Conservation (phyloP, 495 filamentous ascomycete genomes). For the Penicillium pancosmium region DNA sequence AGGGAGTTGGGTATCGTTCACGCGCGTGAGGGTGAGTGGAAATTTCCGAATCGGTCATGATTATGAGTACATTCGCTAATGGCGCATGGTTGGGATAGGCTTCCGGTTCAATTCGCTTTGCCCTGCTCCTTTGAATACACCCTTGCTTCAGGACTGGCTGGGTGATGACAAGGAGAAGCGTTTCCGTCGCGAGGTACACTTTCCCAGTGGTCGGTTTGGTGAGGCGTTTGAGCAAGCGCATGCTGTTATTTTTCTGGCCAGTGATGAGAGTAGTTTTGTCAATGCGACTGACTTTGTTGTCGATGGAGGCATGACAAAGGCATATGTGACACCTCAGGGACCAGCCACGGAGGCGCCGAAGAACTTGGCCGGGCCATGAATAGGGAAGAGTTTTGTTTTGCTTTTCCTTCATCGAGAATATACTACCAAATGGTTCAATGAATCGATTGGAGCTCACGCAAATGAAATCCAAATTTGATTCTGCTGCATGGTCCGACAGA, state of each 20-base stretch:
- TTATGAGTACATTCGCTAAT: background rate
- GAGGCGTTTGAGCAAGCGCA: slow-evolving; percentile 95
- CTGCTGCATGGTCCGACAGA: slow-evolving; percentile 41
- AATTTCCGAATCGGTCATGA: background rate
- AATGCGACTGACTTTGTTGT: slow-evolving; percentile 93
- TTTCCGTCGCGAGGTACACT: slow-evolving; percentile 85
- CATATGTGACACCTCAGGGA: slow-evolving; percentile 83
- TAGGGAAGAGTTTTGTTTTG: too few relatives aligned
- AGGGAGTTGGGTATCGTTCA: slow-evolving; percentile 82
- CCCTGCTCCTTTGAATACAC: slow-evolving; percentile 86
- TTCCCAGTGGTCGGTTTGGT: slow-evolving; percentile 92
- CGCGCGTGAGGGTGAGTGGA: slow-evolving; percentile 65
- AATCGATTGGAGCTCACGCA: slow-evolving; percentile 22
- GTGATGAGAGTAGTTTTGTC: slow-evolving; percentile 92
- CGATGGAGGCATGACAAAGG: slow-evolving; percentile 94
- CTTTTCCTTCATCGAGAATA: too few relatives aligned
- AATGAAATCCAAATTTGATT: slow-evolving; percentile 48
- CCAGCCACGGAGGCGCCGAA: slow-evolving; percentile 65
- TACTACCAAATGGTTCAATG: too few relatives aligned
- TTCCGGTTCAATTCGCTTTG: slow-evolving; percentile 90
- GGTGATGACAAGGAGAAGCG: slow-evolving; percentile 88
- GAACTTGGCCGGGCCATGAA: slow-evolving; percentile 50
- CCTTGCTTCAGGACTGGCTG: slow-evolving; percentile 92
- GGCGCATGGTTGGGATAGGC: slow-evolving; percentile 33
- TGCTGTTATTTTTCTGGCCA: slow-evolving; percentile 90